phyloP scores from a whole-genome alignment of 495 filamentous ascomycete species.

The Aspergillus nanangensis region DNA sequence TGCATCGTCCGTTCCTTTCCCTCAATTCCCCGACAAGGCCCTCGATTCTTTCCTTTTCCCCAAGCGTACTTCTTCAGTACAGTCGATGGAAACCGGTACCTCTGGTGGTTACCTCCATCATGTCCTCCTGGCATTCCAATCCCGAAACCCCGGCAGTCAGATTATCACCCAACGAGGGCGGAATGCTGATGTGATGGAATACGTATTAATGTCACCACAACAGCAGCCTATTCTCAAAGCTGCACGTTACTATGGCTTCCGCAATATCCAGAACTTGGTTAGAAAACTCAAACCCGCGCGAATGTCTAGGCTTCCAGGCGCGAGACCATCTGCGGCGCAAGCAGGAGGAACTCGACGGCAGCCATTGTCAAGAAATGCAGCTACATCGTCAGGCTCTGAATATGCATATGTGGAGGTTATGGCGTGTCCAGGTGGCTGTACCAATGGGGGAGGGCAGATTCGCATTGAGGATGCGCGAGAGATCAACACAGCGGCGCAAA shows the following conservation, averaged over 20 bases:
- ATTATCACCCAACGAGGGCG: slow-evolving; percentile 70
- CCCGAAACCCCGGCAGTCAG: slow-evolving; percentile 60
- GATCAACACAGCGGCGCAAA: slow-evolving; percentile 11
- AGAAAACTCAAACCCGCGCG: slow-evolving; percentile 78
- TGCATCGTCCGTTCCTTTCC: slow-evolving; percentile 32
- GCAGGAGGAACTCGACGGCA: slow-evolving; percentile 37
- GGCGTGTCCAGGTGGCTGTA: slow-evolving; percentile 97
- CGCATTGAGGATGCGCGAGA: slow-evolving; percentile 70
- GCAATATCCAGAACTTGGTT: slow-evolving; percentile 97
- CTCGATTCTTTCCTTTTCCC: slow-evolving; percentile 69
- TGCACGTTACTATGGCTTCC: slow-evolving; percentile 91
- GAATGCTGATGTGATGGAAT: slow-evolving; percentile 88
- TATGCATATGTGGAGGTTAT: slow-evolving; percentile 96
- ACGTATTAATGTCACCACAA: slow-evolving; percentile 51
- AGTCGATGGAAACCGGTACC: slow-evolving; percentile 54
- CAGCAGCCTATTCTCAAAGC: slow-evolving; percentile 66
- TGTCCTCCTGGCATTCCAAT: slow-evolving; percentile 67
- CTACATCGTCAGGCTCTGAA: slow-evolving; percentile 44
- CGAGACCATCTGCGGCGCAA: slow-evolving; percentile 37
- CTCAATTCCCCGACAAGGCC: slow-evolving; percentile 62
- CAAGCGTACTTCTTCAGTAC: slow-evolving; percentile 14
- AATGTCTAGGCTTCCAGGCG: slow-evolving; percentile 71
- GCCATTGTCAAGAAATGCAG: slow-evolving; percentile 28
- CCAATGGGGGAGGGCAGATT: slow-evolving; percentile 94
- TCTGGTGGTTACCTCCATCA: slow-evolving; percentile 88